Evolutionary conservation across 192 early-diverging fungal species (phyloP), one percentile per base, ranked within the genome.

Genomic region (Chytriomyces hyalinus): DNA sequence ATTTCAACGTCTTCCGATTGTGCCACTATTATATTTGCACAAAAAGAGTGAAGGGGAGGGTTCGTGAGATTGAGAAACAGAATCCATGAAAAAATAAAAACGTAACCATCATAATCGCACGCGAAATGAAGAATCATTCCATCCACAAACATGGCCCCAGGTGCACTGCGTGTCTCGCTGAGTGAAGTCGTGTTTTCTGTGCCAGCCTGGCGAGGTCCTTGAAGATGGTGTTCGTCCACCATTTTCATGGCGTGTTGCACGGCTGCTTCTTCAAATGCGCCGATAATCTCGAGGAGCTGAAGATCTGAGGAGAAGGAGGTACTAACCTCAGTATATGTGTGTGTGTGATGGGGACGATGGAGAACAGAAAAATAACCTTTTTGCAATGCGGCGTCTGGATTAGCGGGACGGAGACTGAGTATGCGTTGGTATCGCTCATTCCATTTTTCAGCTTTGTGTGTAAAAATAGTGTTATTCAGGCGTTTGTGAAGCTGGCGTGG

Each of bases 171-270:
- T 26, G 10, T 17, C 43, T 45, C 67, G 72, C 45, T 36, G 11
- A 22, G 24, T 71, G 48, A 20, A 6, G 26, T 43, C 36, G 65
- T 49, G 53, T 66, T 59, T 62, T 44, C 36, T 26, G 49, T 13
- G 28, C 13, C 24, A 43, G 6, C 44, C 17, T 50, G 11, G 44
- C 75, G 61, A 24, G 60, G 70, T 17, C 67, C 61, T 64, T 70
- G 59, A 10, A 87, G 51, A 59, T 89, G 87, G 62, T 84, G 87
- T 17, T 85, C 84, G 48, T 89, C 87, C 24, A 89, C 82, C 68
- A 87, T 82, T 60, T 77, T 67, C 10, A 75, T 71, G 13, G 84
- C 85, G 44, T 80, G 80, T 67, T 76, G 67, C 7, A 70, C 57
- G 5, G 87, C 85, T 6, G 75, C 64, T 70, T 87, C 87, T 63